Evolutionary conservation across 169 alveolate genomes (phyloP), one percentile per base, ranked within the genome.

Genomic region (Eimeria acervulina): DNA sequence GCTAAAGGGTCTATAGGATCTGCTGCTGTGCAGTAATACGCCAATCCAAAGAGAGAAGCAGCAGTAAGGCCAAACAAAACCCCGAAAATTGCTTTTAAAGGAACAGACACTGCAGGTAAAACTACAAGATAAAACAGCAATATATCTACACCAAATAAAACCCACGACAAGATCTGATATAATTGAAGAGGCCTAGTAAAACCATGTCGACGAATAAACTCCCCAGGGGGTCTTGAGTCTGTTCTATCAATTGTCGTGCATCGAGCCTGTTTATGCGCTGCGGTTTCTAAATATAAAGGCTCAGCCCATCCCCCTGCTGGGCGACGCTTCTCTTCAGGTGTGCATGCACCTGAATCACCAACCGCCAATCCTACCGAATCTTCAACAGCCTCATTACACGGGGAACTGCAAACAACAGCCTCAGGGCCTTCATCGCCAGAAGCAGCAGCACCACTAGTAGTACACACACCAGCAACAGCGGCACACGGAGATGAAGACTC

Each of bases 1-100:
- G 95, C 95, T 33, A 85, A 5, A n/a, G 92, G 95, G 47, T 95
- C 97, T 33, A 89, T 89, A 1, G 97, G 97, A 44, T 95, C 95
- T 13, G 42, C 33, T 0, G 87, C 23, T 0, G 97, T 88, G 19
- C 93, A 80, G 31, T 26, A 17, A 68, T 80, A 95, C 1, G 93
- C 95, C 33, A 55, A 26, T 36, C n/a, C 26, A 40, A 95, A 95
- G 28, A 78, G 40, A 17, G 31, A 2, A 21, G 51, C 6, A 23
- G 94, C 47, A 33, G 33, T 40, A 23, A 63, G 17, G 5, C 85
- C 93, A 74, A 89, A 84, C 31, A 87, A 12, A 19, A 76, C 26
- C 19, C 97, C 94, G n/a, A 28, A 26, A 3, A 28, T 47, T 12
- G n/a, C 31, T 52, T 26, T 28, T 31, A 87, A 26, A 42, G 12